Conservation (phyloP, 2,329 filamentous ascomycete species). For the Lithohypha guttulata region DNA sequence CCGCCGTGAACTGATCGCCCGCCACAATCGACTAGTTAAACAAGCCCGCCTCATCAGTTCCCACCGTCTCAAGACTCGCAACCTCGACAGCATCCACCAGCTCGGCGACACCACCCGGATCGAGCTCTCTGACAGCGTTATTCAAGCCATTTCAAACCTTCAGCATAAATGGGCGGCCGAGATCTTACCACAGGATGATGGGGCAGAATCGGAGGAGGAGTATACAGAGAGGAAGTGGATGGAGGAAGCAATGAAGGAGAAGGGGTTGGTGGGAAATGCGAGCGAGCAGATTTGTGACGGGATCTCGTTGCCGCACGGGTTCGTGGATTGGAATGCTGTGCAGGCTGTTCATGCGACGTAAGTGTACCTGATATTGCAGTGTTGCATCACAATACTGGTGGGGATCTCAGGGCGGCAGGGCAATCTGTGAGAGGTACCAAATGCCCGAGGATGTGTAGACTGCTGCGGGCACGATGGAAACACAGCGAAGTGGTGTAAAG, state of each 20-base stretch:
- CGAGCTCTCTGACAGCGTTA: background rate
- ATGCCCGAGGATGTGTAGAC: no score
- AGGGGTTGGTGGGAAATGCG: background rate
- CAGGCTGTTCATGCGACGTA: no score
- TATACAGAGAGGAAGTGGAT: background rate
- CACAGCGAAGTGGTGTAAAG: no score
- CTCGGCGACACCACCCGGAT: background rate
- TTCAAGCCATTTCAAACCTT: constrained; percentile 1
- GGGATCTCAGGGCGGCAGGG: no score
- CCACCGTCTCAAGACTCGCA: background rate
- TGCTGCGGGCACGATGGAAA: no score
- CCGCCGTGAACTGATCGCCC: background rate
- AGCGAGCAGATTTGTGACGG: background rate
- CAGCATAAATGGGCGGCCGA: constrained; percentile 4
- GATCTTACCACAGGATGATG: background rate
- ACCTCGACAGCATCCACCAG: constrained; percentile 6
- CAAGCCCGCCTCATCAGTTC: background rate
- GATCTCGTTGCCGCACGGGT: background rate
- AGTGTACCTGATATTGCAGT: no score
- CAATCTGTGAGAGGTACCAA: no score
- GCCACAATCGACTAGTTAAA: background rate
- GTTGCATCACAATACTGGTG: no score
- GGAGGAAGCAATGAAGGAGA: background rate
- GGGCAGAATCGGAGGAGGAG: background rate
- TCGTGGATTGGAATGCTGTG: background rate